Evolutionary conservation across 768 basidiomycete genomes (phyloP).

Genomic region (Multifurca ochricompacta): DNA sequence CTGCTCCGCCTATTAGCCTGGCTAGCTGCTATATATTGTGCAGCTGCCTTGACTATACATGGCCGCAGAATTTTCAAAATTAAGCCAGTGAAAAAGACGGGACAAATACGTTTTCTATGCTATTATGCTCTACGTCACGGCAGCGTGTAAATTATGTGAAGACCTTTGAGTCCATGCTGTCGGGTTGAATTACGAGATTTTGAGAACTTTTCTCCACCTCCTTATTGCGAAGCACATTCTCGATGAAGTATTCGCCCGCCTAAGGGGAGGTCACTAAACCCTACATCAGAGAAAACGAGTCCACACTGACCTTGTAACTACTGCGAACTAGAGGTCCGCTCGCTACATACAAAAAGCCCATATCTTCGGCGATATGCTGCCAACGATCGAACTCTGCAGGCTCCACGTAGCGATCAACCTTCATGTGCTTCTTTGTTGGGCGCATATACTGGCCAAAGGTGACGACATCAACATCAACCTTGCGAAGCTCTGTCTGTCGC

Average conservation of each 20-base stretch:
- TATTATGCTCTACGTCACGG: background rate
- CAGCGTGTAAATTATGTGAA: background rate
- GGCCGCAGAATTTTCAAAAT: no score
- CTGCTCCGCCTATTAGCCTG: background rate
- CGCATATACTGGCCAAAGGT: constrained; percentile 99
- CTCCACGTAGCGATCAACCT: constrained; percentile 92
- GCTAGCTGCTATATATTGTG: background rate
- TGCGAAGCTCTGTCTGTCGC: constrained; percentile 63
- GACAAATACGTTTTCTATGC: background rate
- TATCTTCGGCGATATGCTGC: constrained; percentile 82
- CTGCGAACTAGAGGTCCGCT: constrained; percentile 94
- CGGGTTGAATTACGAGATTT: constrained; percentile 24
- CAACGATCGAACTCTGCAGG: constrained; percentile 90
- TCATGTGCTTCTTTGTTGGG: constrained; percentile 98
- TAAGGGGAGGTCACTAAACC: constrained; percentile 27
- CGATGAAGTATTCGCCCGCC: constrained; percentile 96
- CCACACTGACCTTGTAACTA: constrained; percentile 79
- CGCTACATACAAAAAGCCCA: constrained; percentile 97
- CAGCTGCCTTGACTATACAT: no score
- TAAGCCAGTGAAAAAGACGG: background rate
- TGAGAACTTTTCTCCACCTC: constrained; percentile 35
- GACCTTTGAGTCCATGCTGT: background rate
- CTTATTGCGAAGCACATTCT: constrained; percentile 74
- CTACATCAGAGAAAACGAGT: background rate
- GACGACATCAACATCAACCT: constrained; percentile 87